Evolutionary conservation across 805 yeast genomes (phyloP), one percentile per base, ranked within the genome.

Genomic region (Kazachstania bromeliacearum): DNA sequence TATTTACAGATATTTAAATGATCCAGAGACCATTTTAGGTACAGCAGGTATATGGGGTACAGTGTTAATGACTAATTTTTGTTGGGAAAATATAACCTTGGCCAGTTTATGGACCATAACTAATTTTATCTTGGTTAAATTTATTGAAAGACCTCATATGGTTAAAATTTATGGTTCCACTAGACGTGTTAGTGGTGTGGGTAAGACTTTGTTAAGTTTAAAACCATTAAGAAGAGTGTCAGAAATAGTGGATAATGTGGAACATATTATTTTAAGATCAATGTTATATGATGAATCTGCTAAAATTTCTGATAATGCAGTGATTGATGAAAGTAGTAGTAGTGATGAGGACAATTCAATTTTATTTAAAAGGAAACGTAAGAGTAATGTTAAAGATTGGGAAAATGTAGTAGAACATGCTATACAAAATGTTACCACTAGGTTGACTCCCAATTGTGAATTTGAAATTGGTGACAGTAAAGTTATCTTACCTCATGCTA

Each of bases 11-110:
- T 83, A 81, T 56, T 67, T 83, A 52, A 83, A 83, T 54, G 80
- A 83, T 50, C 94, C 94, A 7, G 94, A 83, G 53, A 79, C 85
- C 45, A 59, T 83, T 12, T 68, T 81, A 40, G 89, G 94, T 9
- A 75, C 78, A 37, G 75, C 85, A 43, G 89, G 89, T 12, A 70
- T 81, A 26, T 80, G 85, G 85, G 92, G 89, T 17, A 48, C 68
- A 4, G 75, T 77, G 1, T 60, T 79, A 24, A 66, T 83, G 38
- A 70, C 84, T 28, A 54, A 66, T 38, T 74, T 78, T 17, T 67
- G 77, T 1, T 57, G 60, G 27, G 55, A 62, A 36, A 67, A 70
- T 20, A 63, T 71, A 32, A 62, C 72, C 36, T 48, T 81, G 33
- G 73, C 80, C 0, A 64, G 72, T 46, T 55, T 79, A 28, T 83